Conservation (phyloP, 2,329 filamentous ascomycete genomes). For the Nemania diffusa region DNA sequence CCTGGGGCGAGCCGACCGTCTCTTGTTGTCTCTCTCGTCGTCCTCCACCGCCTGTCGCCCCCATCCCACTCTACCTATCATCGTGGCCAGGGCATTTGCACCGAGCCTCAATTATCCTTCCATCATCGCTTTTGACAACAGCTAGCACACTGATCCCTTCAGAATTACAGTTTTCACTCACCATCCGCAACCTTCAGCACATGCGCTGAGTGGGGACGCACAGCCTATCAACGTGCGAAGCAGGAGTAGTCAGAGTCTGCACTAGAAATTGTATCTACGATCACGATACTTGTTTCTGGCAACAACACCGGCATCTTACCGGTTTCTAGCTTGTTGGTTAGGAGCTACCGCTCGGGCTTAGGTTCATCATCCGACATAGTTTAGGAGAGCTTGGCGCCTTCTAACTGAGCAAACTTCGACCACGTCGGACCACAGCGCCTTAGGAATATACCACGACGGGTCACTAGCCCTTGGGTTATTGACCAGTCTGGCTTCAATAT, state of each 20-base stretch:
- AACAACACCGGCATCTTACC: neutral
- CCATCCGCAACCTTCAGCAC: constrained; percentile 15
- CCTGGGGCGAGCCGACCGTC: constrained; percentile 47
- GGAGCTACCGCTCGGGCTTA: neutral
- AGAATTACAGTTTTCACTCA: neutral
- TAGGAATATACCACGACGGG: neutral
- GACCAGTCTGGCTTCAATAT: neutral
- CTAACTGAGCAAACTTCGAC: neutral
- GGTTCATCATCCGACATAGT: neutral
- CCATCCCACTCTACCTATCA: constrained; percentile 22
- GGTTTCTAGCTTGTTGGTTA: neutral
- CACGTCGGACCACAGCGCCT: neutral
- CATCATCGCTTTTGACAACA: neutral
- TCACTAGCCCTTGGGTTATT: neutral
- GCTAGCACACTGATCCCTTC: constrained; percentile 3
- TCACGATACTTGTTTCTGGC: neutral
- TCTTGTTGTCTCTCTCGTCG: constrained; percentile 47
- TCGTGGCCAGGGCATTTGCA: neutral
- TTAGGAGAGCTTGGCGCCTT: neutral
- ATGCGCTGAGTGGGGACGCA: constrained; percentile 28
- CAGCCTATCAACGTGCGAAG: constrained; percentile 11
- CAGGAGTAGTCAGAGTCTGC: constrained; percentile 3
- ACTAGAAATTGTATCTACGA: neutral
- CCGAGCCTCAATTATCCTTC: neutral
- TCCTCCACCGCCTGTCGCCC: constrained; percentile 47